Evolutionary conservation across 441 rosid genomes (phyloP).

Genomic region (Adansonia madagascariensis): DNA sequence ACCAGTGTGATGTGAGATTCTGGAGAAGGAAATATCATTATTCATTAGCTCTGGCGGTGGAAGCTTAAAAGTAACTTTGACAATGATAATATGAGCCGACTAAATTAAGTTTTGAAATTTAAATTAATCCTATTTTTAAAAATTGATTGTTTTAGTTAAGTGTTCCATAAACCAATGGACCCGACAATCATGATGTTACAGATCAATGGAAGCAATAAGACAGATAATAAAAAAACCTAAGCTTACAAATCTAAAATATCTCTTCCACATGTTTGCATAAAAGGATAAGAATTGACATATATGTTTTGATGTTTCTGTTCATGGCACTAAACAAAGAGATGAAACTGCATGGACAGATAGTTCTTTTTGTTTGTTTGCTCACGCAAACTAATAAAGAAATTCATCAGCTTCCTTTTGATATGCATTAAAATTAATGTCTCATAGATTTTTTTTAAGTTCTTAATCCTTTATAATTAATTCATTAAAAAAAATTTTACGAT

Average conservation of each 20-base stretch:
- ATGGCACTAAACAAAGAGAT: neutral
- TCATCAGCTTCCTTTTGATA: neutral
- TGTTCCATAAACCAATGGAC: neutral
- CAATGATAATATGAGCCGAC: neutral
- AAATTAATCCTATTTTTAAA: too few relatives aligned
- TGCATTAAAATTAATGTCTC: neutral
- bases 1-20: neutral
- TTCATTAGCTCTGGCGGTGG: neutral
- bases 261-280: neutral
- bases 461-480: too few relatives aligned
- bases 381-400: neutral
- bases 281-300: neutral
- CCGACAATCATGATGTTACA: neutral
- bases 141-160: neutral
- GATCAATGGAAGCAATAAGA: neutral
- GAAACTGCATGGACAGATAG: neutral
- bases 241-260: neutral
- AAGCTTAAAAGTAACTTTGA: neutral
- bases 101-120: too few relatives aligned
- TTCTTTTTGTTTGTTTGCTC: neutral
- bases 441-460: neutral
- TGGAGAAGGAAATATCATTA: neutral
- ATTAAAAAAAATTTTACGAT: too few relatives aligned
- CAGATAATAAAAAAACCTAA: neutral
- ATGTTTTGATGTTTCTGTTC: neutral